Base-by-base conservation (phyloP, 306 rosid species). In the Ormosia emarginata region DNA sequence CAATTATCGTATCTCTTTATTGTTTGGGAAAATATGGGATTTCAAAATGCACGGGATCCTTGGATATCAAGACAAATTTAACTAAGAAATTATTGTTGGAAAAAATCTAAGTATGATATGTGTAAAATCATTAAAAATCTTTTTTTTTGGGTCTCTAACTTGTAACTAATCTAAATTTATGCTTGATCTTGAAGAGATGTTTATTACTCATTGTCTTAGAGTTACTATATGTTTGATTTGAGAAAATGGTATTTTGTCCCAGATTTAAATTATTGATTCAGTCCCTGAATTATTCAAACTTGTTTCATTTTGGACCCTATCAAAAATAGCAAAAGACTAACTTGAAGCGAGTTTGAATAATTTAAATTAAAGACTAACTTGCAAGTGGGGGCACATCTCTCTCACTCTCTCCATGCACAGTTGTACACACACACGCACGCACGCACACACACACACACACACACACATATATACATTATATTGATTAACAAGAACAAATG, bases 401-500 rank as follows among this genome's bases (percentile, higher is more conserved):
- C 36, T 18, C 5, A 8, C 53, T 10, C 53, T 10, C 15, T 11
- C 53, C 2, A 7, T n/a, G n/a, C n/a, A n/a, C n/a, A n/a, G n/a
- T 4, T 12, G 3, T n/a, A n/a, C n/a, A n/a, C n/a, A n/a, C n/a
- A n/a, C n/a, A n/a, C n/a, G n/a, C n/a, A n/a, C n/a, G n/a, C n/a
- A n/a, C n/a, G n/a, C n/a, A n/a, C n/a, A n/a, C n/a, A n/a, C n/a
- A n/a, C n/a, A n/a, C n/a, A n/a, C 7, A 13, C 24, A 1, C 57
- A 12, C 8, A 5, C 2, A 12, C 44, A 12, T 2, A 2, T 32
- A 7, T 53, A 17, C 30, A 33, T 18, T 33, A 40, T 8, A 17
- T 50, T 41, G 41, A 30, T 32, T 32, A 46, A 33, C 43, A 70
- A 79, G 82, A 75, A n/a, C 39, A 75, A 74, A n/a, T 76, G 57